Base-by-base conservation (phyloP, 352 stramenopile species). In the Aphanomyces euteiches region DNA sequence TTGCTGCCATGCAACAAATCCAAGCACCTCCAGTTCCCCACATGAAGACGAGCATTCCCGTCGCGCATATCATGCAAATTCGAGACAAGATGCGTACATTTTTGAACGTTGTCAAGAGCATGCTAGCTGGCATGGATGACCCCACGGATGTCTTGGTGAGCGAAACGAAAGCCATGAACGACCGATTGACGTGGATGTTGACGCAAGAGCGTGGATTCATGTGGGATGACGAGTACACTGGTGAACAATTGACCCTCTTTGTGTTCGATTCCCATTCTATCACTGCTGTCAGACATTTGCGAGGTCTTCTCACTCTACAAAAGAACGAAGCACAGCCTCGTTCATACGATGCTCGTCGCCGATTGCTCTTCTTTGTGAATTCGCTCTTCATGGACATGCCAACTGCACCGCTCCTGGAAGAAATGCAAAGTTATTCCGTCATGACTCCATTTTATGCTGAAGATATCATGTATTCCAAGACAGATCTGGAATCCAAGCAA, bases 311-410 rank as follows among this genome's bases (percentile, higher is more conserved):
- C 37, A 97, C 92, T 19, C 87, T 98, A 68, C 95, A 98, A 72
- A 97, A 97, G 47, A 96, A 98, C 64, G 96, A 99, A 74, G 96
- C 97, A 1, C 97, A 99, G 78, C 96, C 97, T 15, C 96, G 94
- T 48, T 98, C 93, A 34, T 97, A 97, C 68, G 97, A 99, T 78
- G 97, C 92, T 0, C 89, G 90, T 37, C 89, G 97, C 21, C 91
- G 97, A 34, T 77, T 99, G 36, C 92, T 98, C 6, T 99, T 99
- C 81, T 99, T 99, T 72, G 95, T 99, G 34, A 99, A 99, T 75
- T 98, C 96, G 66, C 76, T 99, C n/a, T 99, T 99, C 79, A 99
- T 99, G 97, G 96, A 99, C 75, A 98, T 99, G 88, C 97, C 97
- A 0, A 78, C 97, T 66, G 95, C 97, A 12, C 97, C 97, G 13